Percentiles rank a stretch among this genome's conserved stretches.
Conservation (phyloP, 2,329 filamentous ascomycete species). For the Exophiala xenobiotica region DNA sequence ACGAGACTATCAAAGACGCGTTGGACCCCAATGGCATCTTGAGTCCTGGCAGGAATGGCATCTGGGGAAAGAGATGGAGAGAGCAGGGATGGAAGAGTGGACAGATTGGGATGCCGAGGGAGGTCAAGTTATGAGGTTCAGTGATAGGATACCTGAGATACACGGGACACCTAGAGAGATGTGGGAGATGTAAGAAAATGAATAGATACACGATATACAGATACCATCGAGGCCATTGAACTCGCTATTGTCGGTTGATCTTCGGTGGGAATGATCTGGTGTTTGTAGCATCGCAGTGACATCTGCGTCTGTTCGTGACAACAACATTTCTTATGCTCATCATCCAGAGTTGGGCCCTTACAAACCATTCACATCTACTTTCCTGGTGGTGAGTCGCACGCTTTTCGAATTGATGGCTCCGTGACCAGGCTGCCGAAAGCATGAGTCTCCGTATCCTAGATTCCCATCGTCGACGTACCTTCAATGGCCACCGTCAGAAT, state of each 20-base stretch:
- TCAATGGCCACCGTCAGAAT: conserved; percentile 65
- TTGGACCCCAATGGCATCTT: conserved; percentile 52
- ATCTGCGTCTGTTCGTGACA: too few relatives aligned
- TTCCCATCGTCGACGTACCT: background rate
- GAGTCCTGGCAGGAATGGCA: conserved; percentile 48
- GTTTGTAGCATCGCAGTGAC: background rate
- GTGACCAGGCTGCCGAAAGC: background rate
- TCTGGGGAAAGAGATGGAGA: conserved; percentile 36
- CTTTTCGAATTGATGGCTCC: too few relatives aligned
- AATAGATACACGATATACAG: conserved; percentile 3
- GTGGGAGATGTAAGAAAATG: background rate
- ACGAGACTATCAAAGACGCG: conserved; percentile 48
- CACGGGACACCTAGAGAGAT: background rate
- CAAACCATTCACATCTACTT: too few relatives aligned
- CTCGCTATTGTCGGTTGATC: background rate
- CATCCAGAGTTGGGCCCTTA: too few relatives aligned
- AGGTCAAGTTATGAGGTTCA: background rate
- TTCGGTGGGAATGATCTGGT: background rate
- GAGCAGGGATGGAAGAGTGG: conserved; percentile 16
- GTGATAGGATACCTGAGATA: background rate
- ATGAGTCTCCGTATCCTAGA: background rate
- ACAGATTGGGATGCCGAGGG: background rate
- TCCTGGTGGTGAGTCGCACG: too few relatives aligned
- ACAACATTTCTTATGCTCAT: too few relatives aligned
- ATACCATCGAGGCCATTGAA: too few relatives aligned